Conservation (phyloP, 441 rosid genomes). For the Francoa sonchifolia region DNA sequence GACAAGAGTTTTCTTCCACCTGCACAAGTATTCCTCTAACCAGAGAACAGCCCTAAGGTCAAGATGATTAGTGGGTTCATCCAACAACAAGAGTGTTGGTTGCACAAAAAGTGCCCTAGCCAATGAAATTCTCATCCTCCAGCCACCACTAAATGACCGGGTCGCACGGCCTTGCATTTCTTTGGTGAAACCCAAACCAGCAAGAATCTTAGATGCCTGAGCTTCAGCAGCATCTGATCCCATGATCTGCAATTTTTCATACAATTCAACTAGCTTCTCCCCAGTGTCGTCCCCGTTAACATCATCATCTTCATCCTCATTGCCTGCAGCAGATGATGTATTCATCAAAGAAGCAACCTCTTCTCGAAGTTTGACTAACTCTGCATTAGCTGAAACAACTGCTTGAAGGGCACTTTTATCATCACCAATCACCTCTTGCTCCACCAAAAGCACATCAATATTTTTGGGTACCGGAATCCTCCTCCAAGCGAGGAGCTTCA, state of each 20-base stretch:
- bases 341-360: slow-evolving; percentile 53
- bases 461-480: slow-evolving; percentile 88
- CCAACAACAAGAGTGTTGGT: slow-evolving; percentile 59
- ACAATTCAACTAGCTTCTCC: slow-evolving; percentile 66
- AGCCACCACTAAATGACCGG: slow-evolving; percentile 69
- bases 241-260: slow-evolving; percentile 68
- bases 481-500: slow-evolving; percentile 94
- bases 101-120: slow-evolving; percentile 90
- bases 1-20: slow-evolving; percentile 88
- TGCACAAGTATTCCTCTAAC: slow-evolving; percentile 76
- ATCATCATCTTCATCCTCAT: slow-evolving; percentile 20
- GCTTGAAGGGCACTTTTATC: slow-evolving; percentile 69
- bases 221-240: slow-evolving; percentile 94
- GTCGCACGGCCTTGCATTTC: slow-evolving; percentile 74
- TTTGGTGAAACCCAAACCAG: slow-evolving; percentile 83
- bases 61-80: slow-evolving; percentile 82
- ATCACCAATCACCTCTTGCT: slow-evolving; percentile 87
- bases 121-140: slow-evolving; percentile 94
- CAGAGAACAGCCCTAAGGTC: slow-evolving; percentile 91
- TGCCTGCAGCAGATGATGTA: slow-evolving; percentile 22
- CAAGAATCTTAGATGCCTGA: slow-evolving; percentile 84
- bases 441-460: slow-evolving; percentile 87
- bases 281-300: slow-evolving; percentile 43
- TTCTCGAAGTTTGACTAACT: slow-evolving; percentile 49
- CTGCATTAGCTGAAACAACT: slow-evolving; percentile 83